Conservation (phyloP, 75 land plant genomes). For the Pinus taeda region DNA sequence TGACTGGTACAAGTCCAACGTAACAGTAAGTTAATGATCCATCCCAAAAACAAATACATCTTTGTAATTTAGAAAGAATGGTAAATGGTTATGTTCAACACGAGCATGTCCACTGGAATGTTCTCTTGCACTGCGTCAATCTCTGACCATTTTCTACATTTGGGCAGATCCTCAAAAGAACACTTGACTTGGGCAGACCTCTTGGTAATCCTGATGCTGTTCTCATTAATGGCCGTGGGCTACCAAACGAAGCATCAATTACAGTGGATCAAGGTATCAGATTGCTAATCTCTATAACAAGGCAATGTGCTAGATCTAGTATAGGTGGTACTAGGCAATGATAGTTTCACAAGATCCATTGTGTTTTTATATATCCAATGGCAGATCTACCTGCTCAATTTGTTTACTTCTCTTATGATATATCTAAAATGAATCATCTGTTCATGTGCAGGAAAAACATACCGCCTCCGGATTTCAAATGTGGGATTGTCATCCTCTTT, state of each 20-base stretch:
- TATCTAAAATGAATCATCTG: not conserved
- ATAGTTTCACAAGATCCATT: not conserved
- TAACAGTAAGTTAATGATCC: constrained; percentile 28
- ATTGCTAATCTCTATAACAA: too few relatives aligned
- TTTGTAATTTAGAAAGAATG: not conserved
- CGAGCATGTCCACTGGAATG: not conserved
- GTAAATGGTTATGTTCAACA: not conserved
- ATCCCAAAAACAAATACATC: not conserved
- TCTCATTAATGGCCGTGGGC: constrained; percentile 43
- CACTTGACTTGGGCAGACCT: constrained; percentile 24
- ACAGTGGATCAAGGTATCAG: constrained; percentile 31
- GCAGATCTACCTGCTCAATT: not conserved
- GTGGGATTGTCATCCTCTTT: constrained; percentile 28
- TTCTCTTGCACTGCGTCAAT: not conserved
- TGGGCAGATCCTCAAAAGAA: constrained; percentile 5
- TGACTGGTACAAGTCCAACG: constrained; percentile 77
- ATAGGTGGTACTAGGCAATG: too few relatives aligned
- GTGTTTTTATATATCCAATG: not conserved
- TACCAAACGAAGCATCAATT: constrained; percentile 11
- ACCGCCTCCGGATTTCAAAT: constrained; percentile 36
- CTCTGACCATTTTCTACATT: not conserved
- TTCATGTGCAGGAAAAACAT: constrained; percentile 32
- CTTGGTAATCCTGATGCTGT: constrained; percentile 40
- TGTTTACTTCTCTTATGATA: not conserved
- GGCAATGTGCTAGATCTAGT: too few relatives aligned